Evolutionary conservation across 805 yeast species (phyloP).

Genomic region (Saturnispora gosingensis): DNA sequence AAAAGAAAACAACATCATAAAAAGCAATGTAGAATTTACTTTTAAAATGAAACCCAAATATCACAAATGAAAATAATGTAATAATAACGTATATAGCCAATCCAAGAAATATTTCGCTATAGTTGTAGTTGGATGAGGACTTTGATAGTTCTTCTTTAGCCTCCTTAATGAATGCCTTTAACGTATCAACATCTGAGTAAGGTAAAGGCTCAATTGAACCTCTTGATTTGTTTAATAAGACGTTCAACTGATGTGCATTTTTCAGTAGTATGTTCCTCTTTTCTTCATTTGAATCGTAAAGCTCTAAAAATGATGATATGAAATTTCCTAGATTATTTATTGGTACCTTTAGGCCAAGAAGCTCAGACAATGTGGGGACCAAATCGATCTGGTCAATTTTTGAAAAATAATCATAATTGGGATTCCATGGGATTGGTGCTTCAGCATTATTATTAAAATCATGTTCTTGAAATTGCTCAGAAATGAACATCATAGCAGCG

Average conservation of each 20-base stretch:
- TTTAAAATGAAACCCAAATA: constrained; percentile 17
- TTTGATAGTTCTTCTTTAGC: constrained; percentile 45
- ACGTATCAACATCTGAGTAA: constrained; percentile 10
- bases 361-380: constrained; percentile 58
- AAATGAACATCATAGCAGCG: constrained; percentile 65
- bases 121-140: constrained; percentile 67
- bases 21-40: constrained; percentile 12
- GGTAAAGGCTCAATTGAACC: constrained; percentile 16
- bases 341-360: constrained; percentile 61
- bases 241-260: constrained; percentile 49
- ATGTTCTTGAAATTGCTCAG: constrained; percentile 43
- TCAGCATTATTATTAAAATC: constrained; percentile 14
- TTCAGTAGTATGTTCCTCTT: constrained; percentile 34
- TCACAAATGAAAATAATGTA: constrained; percentile 22
- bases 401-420: constrained; percentile 44
- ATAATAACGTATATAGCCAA: constrained; percentile 26
- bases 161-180: constrained; percentile 29
- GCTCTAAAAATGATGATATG: constrained; percentile 44
- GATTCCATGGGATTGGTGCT: constrained; percentile 33
- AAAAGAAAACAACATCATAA: constrained; percentile 23
- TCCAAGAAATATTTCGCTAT: constrained; percentile 38
- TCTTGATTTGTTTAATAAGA: constrained; percentile 35
- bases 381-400: constrained; percentile 59
- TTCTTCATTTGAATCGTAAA: constrained; percentile 35
- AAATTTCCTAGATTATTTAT: constrained; percentile 67